phyloP scores from a whole-genome alignment of 352 stramenopile genomes.

The Phytophthora nicotianae region DNA sequence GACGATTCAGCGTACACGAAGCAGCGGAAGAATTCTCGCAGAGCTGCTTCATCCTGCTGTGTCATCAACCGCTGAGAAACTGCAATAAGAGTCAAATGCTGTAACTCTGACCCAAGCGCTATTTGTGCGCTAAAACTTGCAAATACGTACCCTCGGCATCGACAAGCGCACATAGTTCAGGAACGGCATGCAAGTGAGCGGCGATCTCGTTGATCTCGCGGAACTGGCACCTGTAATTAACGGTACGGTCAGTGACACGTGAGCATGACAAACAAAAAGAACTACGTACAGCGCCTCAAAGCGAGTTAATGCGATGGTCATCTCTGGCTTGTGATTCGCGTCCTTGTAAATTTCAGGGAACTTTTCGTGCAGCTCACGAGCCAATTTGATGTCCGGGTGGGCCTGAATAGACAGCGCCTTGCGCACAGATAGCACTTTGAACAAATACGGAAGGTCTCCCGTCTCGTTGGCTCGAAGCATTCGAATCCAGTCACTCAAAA shows the following conservation, averaged over 20 bases:
- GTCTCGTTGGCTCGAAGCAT: conserved; percentile 44
- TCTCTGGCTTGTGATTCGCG: conserved; percentile 99
- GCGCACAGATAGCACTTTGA: conserved; percentile 98
- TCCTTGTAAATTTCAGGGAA: conserved; percentile 97
- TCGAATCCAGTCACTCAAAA: conserved; percentile 69
- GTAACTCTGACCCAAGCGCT: not conserved
- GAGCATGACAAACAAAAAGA: conserved; percentile 1
- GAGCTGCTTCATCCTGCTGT: conserved; percentile 42
- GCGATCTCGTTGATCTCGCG: conserved; percentile 93
- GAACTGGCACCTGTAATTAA: conserved; percentile 85
- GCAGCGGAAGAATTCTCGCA: conserved; percentile 76
- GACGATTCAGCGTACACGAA: conserved; percentile 82
- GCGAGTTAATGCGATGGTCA: conserved; percentile 97
- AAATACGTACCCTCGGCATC: conserved; percentile 39
- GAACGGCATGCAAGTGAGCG: conserved; percentile 82
- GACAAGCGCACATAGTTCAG: conserved; percentile 88
- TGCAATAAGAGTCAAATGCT: conserved; percentile 15
- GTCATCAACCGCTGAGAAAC: conserved; percentile 44
- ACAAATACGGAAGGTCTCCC: conserved; percentile 96
- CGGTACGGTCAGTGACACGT: conserved; percentile 1
- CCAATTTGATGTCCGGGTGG: conserved; percentile 87
- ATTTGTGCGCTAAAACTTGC: not conserved
- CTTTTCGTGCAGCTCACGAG: conserved; percentile 75
- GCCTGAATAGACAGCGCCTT: conserved; percentile 98
- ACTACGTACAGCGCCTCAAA: conserved; percentile 95